These are phyloP conservation scores for Lactarius hengduanensis DNA, from an alignment of 768 basidiomycete genomes.

Conservation along the genomic window DNA sequence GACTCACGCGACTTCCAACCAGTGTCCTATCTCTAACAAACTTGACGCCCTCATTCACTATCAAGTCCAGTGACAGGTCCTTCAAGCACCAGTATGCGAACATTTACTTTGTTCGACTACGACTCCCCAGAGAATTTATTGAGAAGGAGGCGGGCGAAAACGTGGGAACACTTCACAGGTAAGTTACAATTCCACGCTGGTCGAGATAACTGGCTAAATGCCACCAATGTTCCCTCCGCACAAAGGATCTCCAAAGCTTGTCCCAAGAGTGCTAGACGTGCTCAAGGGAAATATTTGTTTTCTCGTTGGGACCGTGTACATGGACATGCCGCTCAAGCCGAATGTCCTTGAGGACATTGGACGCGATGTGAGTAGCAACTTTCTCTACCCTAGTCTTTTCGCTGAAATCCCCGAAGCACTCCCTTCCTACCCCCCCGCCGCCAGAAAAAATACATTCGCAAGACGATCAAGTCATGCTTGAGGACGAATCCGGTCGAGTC, in stretches of 20 bases:
- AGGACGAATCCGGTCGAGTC: conserved; percentile 95
- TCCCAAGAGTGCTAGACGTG: conserved; percentile 86
- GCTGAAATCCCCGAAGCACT: conserved; percentile 49
- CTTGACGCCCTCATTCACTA: conserved; percentile 40
- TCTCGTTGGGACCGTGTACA: conserved; percentile 92
- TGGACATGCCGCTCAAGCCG: conserved; percentile 99
- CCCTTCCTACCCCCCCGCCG: conserved; percentile 82
- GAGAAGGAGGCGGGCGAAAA: conserved; percentile 45
- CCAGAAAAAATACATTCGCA: conserved; percentile 69
- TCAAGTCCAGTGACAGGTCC: conserved; percentile 45
- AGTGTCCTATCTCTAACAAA: conserved; percentile 19
- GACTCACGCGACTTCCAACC: conserved; percentile 21
- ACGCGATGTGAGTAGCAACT: conserved; percentile 69
- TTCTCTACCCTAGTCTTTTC: conserved; percentile 6
- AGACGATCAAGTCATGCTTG: conserved; percentile 82
- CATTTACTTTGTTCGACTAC: conserved; percentile 64
- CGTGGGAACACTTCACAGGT: conserved; percentile 52
- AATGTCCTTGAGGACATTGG: conserved; percentile 97
- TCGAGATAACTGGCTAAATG: not conserved
- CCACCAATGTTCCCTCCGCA: conserved; percentile 1
- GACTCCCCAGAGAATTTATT: conserved; percentile 48
- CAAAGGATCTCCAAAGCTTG: conserved; percentile 63
- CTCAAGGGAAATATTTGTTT: conserved; percentile 79
- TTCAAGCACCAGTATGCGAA: conserved; percentile 73
- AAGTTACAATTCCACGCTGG: conserved; percentile 16